Evolutionary conservation across 1,284 basidiomycete genomes (phyloP), one percentile per base, ranked within the genome.

Genomic region (Marasmius sp.): DNA sequence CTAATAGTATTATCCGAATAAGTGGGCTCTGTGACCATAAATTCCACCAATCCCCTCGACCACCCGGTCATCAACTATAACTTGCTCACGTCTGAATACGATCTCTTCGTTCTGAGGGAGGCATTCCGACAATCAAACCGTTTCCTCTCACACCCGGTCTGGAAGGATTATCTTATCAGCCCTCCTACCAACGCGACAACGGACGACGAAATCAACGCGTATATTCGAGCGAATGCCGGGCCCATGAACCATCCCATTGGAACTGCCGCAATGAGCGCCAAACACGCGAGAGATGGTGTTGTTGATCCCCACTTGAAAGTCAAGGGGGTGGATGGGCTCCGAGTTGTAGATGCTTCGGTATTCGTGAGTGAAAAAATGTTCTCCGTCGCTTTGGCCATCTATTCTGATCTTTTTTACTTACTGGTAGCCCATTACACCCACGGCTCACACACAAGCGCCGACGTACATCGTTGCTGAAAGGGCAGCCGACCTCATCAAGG

Each of bases 21-120:
- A 66, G 64, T 64, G 9, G 65, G 65, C 7, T 55, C 45, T 12
- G 49, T 66, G 6, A 61, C 54, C 16, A 36, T 66, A 14, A 54
- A 38, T 16, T 70, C 71, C 10, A 58, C 68, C 14, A 61, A 71
- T 57, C 71, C 72, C 0, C 73, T 74, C 56, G 68, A 60, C 11
- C 43, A 61, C n/a, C 77, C 76, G 0, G 36, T 70, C 36, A 74
- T 78, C 59, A 64, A 77, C 64, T 71, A 71, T 3, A 63, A 63
- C 18, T 65, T 74, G 45, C 64, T 77, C 20, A 20, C 62, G n/a
- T 59, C 63, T 8, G 50, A 60, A 2, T 65, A 68, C 39, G 68
- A 69, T 47, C 36, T 65, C 10, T 59, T 61, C 33, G 57, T 60
- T n/a, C 43, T 67, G 47, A 52, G 64, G 12, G 58, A 67, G 55